Percentiles rank a stretch among this genome's conserved stretches.
Evolutionary conservation across 1,284 basidiomycete genomes (phyloP).

Genomic region (Austroboletus niveus): DNA sequence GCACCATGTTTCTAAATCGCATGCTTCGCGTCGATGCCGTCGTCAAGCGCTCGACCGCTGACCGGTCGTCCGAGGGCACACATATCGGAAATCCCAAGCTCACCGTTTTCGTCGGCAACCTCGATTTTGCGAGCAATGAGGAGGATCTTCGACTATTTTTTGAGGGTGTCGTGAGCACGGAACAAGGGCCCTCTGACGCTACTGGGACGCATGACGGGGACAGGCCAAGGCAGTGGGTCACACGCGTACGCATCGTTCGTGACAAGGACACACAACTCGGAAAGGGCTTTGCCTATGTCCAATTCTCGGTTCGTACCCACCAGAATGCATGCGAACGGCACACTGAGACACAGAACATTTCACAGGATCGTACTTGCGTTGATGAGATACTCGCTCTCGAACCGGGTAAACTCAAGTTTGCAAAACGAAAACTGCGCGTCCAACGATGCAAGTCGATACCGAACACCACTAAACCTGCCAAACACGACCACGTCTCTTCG

Average conservation of each 20-base stretch:
- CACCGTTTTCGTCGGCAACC: constrained; percentile 88
- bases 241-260: constrained; percentile 82
- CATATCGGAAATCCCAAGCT: constrained; percentile 66
- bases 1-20: constrained; percentile 71
- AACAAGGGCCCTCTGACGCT: constrained; percentile 57
- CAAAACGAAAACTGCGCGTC: constrained; percentile 85
- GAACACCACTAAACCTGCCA: constrained; percentile 22
- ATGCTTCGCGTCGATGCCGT: constrained; percentile 75
- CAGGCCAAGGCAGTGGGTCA: constrained; percentile 65
- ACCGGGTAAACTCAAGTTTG: constrained; percentile 75
- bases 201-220: constrained; percentile 27
- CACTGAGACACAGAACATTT: neutral
- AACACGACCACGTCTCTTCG: constrained; percentile 5
- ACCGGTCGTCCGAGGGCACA: neutral
- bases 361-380: constrained; percentile 82
- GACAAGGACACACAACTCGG: constrained; percentile 94
- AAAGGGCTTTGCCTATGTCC: constrained; percentile 97
- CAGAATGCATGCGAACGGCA: constrained; percentile 1
- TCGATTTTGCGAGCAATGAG: constrained; percentile 91
- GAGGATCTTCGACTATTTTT: constrained; percentile 89
- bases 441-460: constrained; percentile 74
- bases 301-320: constrained; percentile 67
- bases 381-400: constrained; percentile 86
- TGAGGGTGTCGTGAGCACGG: constrained; percentile 73
- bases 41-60: constrained; percentile 34